Evolutionary conservation across 2,329 filamentous ascomycete genomes (phyloP).

Genomic region (Geoglossum cookeanum): DNA sequence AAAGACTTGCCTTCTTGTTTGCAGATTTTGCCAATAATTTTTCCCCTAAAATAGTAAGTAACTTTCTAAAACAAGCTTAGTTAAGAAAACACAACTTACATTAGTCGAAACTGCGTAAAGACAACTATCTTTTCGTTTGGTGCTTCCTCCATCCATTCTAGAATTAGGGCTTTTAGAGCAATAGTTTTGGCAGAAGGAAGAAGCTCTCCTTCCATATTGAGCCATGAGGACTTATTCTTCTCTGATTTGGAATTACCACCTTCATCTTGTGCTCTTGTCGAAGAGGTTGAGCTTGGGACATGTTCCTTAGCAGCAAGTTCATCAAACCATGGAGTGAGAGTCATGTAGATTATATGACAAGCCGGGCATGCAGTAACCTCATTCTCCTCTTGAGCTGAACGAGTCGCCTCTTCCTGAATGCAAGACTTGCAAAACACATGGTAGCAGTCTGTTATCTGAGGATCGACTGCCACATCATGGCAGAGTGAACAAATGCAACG

Average conservation of each 20-base stretch:
- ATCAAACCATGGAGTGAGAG: slow-evolving; percentile 20
- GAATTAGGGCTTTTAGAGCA: slow-evolving; percentile 25
- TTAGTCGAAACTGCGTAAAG: slow-evolving; percentile 38
- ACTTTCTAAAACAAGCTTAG: background rate
- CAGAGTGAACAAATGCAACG: slow-evolving; percentile 26
- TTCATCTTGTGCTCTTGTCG: background rate
- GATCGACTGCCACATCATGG: slow-evolving; percentile 18
- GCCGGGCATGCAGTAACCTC: slow-evolving; percentile 7
- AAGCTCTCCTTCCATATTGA: slow-evolving; percentile 19
- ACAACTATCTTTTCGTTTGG: slow-evolving; percentile 35
- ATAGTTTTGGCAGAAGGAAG: slow-evolving; percentile 27
- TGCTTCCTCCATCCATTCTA: slow-evolving; percentile 26
- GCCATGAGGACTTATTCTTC: slow-evolving; percentile 18
- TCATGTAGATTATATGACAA: slow-evolving; percentile 8
- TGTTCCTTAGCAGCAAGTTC: background rate
- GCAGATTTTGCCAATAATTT: slow-evolving; percentile 32
- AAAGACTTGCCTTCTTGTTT: slow-evolving; percentile 17
- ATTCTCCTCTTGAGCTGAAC: slow-evolving; percentile 9
- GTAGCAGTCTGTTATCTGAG: slow-evolving; percentile 30
- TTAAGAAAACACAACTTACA: slow-evolving; percentile 13
- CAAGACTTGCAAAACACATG: slow-evolving; percentile 38
- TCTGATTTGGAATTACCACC: slow-evolving; percentile 16
- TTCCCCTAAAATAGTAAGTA: background rate
- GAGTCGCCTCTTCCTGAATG: slow-evolving; percentile 18
- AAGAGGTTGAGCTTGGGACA: background rate